A percentile compares a stretch with the other conserved stretches of the same genome.
These are phyloP conservation scores for Tetraselmis chui DNA, from an alignment of 139 green algal species.

Conservation along the genomic window DNA sequence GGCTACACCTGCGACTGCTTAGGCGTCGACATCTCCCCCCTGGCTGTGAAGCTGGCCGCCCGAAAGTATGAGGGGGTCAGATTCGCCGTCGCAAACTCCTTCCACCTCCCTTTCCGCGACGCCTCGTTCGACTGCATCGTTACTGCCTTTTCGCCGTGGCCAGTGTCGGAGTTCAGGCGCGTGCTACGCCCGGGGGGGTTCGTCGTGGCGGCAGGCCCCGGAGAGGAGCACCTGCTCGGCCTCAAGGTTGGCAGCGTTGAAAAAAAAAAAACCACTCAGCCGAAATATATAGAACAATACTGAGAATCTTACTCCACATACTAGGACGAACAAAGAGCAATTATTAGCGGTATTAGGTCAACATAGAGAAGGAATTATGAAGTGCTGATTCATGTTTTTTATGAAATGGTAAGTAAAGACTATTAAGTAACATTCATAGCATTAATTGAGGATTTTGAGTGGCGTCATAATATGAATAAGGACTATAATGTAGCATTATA, in stretches of 20 bases:
- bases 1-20: not conserved
- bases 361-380: too few species aligned
- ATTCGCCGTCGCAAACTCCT: not conserved
- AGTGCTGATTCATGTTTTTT: too few species aligned
- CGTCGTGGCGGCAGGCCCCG: not conserved
- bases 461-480: too few species aligned
- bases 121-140: not conserved
- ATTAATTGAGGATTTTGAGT: too few species aligned
- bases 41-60: not conserved
- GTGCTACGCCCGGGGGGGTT: not conserved
- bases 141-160: not conserved
- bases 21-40: not conserved
- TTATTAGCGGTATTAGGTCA: too few species aligned
- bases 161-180: not conserved
- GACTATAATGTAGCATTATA: too few species aligned
- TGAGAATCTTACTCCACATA: too few species aligned
- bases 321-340: too few species aligned
- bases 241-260: not conserved
- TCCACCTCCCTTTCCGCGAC: not conserved
- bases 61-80: not conserved
- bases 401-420: too few species aligned
- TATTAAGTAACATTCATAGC: too few species aligned
- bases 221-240: not conserved
- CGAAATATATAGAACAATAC: too few species aligned
- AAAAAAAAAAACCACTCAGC: too few species aligned